Percentiles rank a stretch among this genome's conserved stretches.
These are phyloP conservation scores for Monilinia fructicola DNA, from an alignment of 2,329 filamentous ascomycete species.

Conservation along the genomic window DNA sequence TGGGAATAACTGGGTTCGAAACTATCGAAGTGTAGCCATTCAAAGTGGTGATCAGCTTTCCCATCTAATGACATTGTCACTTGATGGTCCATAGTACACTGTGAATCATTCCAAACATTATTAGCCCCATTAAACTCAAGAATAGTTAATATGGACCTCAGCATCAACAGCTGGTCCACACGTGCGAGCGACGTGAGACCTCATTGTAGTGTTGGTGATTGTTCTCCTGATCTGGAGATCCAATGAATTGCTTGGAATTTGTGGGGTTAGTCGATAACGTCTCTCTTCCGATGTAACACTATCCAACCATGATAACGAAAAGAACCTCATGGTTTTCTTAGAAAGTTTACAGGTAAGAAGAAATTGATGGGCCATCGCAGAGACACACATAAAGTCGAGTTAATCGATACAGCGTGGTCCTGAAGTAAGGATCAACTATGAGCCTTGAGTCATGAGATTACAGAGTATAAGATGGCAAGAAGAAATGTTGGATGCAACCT, in stretches of 20 bases:
- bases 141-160: background rate
- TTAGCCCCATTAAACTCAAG: background rate
- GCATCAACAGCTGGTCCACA: background rate
- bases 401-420: background rate
- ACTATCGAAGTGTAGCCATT: background rate
- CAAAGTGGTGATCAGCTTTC: background rate
- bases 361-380: background rate
- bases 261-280: slow-evolving; percentile 8
- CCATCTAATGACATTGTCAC: slow-evolving; percentile 12
- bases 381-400: background rate
- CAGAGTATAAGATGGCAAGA: background rate
- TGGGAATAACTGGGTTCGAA: background rate
- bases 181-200: slow-evolving; percentile 22
- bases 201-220: slow-evolving; percentile 15
- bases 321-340: slow-evolving; percentile 7
- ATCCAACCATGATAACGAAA: slow-evolving; percentile 14
- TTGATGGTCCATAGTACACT: slow-evolving; percentile 16
- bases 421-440: background rate
- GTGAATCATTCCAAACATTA: background rate
- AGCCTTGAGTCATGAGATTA: background rate
- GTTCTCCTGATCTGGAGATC: slow-evolving; percentile 5
- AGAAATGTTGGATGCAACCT: background rate
- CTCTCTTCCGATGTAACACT: slow-evolving; percentile 14
- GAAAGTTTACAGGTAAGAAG: background rate
- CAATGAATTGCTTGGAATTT: background rate